Base-by-base conservation (phyloP, 177 flowering plant species). In the Tripterygium wilfordii region DNA sequence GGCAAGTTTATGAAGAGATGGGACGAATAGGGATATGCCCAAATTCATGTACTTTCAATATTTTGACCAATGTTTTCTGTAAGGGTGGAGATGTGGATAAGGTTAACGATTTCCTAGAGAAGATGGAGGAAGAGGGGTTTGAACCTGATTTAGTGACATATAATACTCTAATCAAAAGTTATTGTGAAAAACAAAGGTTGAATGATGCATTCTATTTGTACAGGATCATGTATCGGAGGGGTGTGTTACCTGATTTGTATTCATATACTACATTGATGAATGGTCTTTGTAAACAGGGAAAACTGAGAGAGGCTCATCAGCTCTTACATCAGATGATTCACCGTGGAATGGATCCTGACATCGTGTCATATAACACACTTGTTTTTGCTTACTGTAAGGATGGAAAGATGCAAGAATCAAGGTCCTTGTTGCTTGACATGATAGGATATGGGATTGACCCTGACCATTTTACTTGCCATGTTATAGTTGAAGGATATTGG, bases 61-160 rank as follows among this genome's bases (percentile, higher is more conserved):
- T 88, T 43, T 70, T 92, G 70, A 84, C 85, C 43, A 64, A 79
- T 69, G 78, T 67, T 13, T 61, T 92, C 40, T 86, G 94, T 53
- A 76, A 58, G 61, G 68, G 63, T 54, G 87, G 80, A 22, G 72
- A 80, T 65, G 61, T 69, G 30, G 60, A 54, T 56, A 79, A 76
- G 70, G 80, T 88, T 58, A 75, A 75, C 44, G 76, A 56, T 5
- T 86, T 92, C 51, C 58, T 92, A 71, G 95, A 88, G 62, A 78
- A 70, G 66, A 80, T 92, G 87, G 96, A 92, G 58, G 95, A 80
- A 61, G 81, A 82, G 65, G 96, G 96, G 18, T 86, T 92, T 63
- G 79, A 76, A 31, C 89, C 85, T 0, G 96, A 92, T 71, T 48
- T 79, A 16, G 94, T 88, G 45, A 88, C 98, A 0, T 86, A 92